Base-by-base conservation (phyloP, 2,329 filamentous ascomycete species). In the Coniochaeta prunicola region DNA sequence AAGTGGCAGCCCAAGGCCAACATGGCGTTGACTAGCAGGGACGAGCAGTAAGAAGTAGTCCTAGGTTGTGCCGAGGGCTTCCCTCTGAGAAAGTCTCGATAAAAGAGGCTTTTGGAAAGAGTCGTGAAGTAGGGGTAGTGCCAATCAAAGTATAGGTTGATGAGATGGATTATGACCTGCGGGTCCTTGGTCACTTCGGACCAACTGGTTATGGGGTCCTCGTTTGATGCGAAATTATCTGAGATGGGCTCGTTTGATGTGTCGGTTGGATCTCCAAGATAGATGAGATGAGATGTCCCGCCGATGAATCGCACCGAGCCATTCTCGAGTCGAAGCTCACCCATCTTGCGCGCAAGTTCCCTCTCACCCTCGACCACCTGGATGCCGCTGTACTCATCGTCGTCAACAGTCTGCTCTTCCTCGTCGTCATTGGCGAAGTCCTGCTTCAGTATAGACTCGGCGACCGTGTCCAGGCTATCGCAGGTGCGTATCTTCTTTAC, bases 81-180 rank as follows among this genome's bases (percentile, higher is more conserved):
- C 0, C 94, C 93, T 15, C 81, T 82, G 50, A 88, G 72, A 66
- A 96, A 97, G 70, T 97, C 92, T 45, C 88, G 83, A 69, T 90
- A 92, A 70, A 99, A 97, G 33, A 96, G 77, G 38, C 82, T 86
- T 70, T 91, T 96, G 13, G 92, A 93, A 7, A 97, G 78, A 0
- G 90, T 94, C 4, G 92, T 93, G 71, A 97, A 99, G 74, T 94
- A 97, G 19, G 92, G 88, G 72, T 97, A 97, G 73, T 97, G 94
- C 89, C 93, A 97, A 66, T 87, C 91, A 75, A 97, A 97, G 74
- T 99, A 99, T 90, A 97, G 92, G 68, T 92, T 93, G 69, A 99
- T 85, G 19, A 99, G 83, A 72, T 97, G 93, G 17, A 87, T 83
- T 65, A 97, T 86, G 53, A 96, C 79, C 58, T 89, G 83, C 26